Evolutionary conservation across 768 basidiomycete species (phyloP), one percentile per base, ranked within the genome.

Genomic region (Bullera alba): DNA sequence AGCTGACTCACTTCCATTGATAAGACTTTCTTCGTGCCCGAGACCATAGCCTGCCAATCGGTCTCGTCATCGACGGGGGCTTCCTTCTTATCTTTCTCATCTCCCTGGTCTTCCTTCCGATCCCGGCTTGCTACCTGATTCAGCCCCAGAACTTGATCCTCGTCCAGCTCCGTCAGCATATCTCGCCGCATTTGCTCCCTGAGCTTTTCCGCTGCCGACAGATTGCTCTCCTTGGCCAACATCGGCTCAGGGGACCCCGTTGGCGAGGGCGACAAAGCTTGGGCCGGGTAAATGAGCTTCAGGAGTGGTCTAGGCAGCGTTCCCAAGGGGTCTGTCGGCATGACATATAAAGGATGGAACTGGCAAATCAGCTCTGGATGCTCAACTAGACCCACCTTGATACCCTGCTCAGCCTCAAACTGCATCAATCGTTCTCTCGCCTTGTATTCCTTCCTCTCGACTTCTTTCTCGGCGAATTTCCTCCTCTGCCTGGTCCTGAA

Each of bases 271-370:
- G 64, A 61, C 34, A 56, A n/a, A 19, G 35, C 57, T 38, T 60
- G 56, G 12, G 63, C 45, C 4, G 70, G 70, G 43, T 64, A 68
- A 14, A 72, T 55, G 3, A 66, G 54, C 10, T 47, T 48, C 3
- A 68, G 50, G 2, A 72, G 50, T 0, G 66, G 66, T 19, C 41
- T 34, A 2, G 70, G 70, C 6, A 70, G 43, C 12, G 70, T 72
- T 16, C 47, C 44, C 1, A 57, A 48, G 19, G 70, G 61, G 6
- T 61, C 53, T 5, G 51, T 56, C 2, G 70, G 70, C 19, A 64
- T 23, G 48, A 69, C 54, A 46, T 70, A 63, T 10, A 72, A 65
- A 8, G 70, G 70, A 42, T 72, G 70, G 49, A 72, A 72, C 70
- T 72, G 56, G 19, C 8, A 41, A 19, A 41, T 44, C 7, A 26